Conservation (phyloP, 2,329 filamentous ascomycete genomes). For the Verticillium nubilum region DNA sequence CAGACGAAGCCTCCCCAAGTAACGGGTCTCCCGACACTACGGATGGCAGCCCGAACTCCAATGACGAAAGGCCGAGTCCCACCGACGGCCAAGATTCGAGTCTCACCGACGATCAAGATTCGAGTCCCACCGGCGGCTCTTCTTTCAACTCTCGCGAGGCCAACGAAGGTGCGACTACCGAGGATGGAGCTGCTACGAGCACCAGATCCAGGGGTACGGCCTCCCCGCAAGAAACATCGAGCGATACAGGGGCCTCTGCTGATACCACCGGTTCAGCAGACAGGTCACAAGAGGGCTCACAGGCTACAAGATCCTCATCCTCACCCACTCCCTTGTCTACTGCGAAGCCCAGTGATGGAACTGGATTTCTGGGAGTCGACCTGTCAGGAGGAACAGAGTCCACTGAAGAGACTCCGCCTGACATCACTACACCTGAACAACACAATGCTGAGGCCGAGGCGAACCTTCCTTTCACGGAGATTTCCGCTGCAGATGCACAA, state of each 20-base stretch:
- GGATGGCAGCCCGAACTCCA: not conserved
- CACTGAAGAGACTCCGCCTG: not conserved
- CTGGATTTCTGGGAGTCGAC: not conserved
- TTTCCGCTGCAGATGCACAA: not conserved
- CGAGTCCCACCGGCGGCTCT: not conserved
- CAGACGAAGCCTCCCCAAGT: not conserved
- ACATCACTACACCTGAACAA: not conserved
- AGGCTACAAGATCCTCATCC: not conserved
- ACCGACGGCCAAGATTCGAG: too few relatives aligned
- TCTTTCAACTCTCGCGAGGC: not conserved
- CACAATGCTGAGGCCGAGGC: not conserved
- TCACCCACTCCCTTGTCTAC: not conserved
- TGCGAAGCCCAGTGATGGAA: not conserved
- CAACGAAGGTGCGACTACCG: not conserved
- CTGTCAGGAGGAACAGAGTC: not conserved
- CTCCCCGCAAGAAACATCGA: not conserved
- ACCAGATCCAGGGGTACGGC: not conserved
- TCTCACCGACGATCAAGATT: not conserved
- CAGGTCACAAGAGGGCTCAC: not conserved
- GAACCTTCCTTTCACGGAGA: not conserved
- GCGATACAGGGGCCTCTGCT: not conserved
- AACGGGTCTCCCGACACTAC: not conserved
- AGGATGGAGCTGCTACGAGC: not conserved
- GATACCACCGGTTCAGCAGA: not conserved
- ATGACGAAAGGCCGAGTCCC: too few relatives aligned